These are phyloP conservation scores for Thalassiosira profunda DNA, from an alignment of 108 stramenopile genomes.

Conservation along the genomic window DNA sequence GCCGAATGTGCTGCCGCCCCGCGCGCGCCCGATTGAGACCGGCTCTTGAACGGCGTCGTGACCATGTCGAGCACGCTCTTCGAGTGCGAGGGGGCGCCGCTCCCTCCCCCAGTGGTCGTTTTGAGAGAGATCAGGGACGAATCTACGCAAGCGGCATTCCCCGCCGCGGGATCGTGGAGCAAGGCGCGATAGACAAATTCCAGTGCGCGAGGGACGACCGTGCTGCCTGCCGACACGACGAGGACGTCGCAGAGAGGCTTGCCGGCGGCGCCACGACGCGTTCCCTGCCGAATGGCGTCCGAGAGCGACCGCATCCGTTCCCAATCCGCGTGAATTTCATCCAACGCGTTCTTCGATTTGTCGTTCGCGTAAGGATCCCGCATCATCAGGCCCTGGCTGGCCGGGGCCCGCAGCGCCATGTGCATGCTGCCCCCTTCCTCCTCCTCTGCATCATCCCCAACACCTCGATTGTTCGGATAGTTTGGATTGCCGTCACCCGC, in stretches of 20 bases:
- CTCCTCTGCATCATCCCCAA: slow-evolving; percentile 12
- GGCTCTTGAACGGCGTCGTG: slow-evolving; percentile 47
- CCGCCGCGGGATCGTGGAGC: slow-evolving; percentile 50
- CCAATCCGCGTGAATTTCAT: slow-evolving; percentile 74
- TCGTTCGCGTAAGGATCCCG: slow-evolving; percentile 9
- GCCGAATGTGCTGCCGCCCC: too few species aligned
- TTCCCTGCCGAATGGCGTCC: slow-evolving; percentile 63
- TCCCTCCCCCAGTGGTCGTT: background rate
- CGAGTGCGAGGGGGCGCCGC: slow-evolving; percentile 37
- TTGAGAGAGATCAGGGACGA: slow-evolving; percentile 2
- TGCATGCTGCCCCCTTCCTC: slow-evolving; percentile 64
- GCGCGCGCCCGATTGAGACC: too few species aligned
- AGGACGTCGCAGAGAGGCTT: slow-evolving; percentile 72
- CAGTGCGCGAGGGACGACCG: slow-evolving; percentile 57
- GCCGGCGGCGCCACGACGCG: slow-evolving; percentile 66
- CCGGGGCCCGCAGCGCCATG: slow-evolving; percentile 75
- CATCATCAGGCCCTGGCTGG: slow-evolving; percentile 57
- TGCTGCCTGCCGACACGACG: slow-evolving; percentile 63
- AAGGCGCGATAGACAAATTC: slow-evolving; percentile 81
- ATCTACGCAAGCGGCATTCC: slow-evolving; percentile 8
- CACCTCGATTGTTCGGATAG: background rate
- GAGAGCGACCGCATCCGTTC: slow-evolving; percentile 63
- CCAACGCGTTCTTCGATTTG: slow-evolving; percentile 51
- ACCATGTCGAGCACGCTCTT: slow-evolving; percentile 42
- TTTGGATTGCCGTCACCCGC: slow-evolving; percentile 15